phyloP scores from a whole-genome alignment of 176 grass and related monocot genomes.

The Triticum timopheevii region DNA sequence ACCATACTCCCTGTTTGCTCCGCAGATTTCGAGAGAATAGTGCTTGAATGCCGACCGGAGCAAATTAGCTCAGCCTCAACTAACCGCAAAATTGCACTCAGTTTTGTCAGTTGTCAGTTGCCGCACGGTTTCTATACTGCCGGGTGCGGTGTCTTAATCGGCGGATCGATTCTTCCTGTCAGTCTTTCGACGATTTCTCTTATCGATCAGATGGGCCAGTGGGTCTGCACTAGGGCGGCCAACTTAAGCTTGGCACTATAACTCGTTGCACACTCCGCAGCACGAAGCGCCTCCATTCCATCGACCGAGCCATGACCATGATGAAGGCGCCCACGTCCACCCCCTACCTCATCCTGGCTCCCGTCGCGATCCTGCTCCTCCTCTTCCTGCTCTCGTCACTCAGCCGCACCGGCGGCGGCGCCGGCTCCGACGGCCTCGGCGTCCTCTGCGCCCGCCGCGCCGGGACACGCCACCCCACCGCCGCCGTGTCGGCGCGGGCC shows the following conservation, averaged over 20 bases:
- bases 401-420: not conserved
- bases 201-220: not conserved
- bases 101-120: not conserved
- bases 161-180: not conserved
- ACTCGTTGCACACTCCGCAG: not conserved
- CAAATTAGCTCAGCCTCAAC: not conserved
- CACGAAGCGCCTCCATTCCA: not conserved
- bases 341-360: slow-evolving; percentile 31
- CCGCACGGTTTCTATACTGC: not conserved
- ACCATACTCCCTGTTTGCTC: too few relatives aligned
- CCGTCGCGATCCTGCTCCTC: slow-evolving; percentile 28
- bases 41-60: not conserved
- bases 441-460: slow-evolving; percentile 19
- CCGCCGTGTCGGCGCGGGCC: not conserved
- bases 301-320: not conserved
- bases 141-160: not conserved
- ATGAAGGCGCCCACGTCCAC: slow-evolving; percentile 24
- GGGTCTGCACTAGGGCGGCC: not conserved
- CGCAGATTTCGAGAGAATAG: not conserved
- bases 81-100: not conserved
- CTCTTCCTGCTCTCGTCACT: slow-evolving; percentile 23
- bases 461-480: not conserved
- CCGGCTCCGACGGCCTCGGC: slow-evolving; percentile 13
- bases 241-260: not conserved
- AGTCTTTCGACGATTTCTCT: not conserved